Conservation (phyloP, 2,329 filamentous ascomycete genomes). For the Aspergillus intermedius region DNA sequence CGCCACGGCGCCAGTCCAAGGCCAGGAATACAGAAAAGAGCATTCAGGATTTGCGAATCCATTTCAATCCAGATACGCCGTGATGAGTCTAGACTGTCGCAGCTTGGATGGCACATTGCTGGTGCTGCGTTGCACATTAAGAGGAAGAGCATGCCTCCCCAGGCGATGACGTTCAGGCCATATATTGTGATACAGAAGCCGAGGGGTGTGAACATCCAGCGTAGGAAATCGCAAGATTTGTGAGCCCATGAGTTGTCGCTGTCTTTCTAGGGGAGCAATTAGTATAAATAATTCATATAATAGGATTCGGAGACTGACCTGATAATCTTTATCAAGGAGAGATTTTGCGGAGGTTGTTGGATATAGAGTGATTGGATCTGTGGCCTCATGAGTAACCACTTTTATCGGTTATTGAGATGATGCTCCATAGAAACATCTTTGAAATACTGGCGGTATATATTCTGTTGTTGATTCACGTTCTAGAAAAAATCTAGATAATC, state of each 20-base stretch:
- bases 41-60: conserved; percentile 76
- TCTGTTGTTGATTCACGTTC: no score
- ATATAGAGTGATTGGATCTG: no score
- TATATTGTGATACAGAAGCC: conserved; percentile 75
- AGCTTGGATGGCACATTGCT: conserved; percentile 50
- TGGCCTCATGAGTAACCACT: no score
- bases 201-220: conserved; percentile 66
- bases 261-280: no score
- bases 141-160: conserved; percentile 87
- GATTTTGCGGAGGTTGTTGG: no score
- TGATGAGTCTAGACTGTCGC: conserved; percentile 66
- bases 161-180: conserved; percentile 74
- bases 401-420: no score
- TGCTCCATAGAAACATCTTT: no score
- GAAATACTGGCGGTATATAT: no score
- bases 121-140: conserved; percentile 67
- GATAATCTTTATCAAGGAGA: no score
- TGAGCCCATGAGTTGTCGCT: not conserved
- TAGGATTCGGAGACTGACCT: no score
- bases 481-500: no score
- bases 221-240: not conserved
- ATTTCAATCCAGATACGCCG: conserved; percentile 80
- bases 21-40: conserved; percentile 77
- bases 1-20: conserved; percentile 82
- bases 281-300: no score